These are phyloP conservation scores for Cyberlindnera mrakii DNA, from an alignment of 805 yeast species.

Conservation along the genomic window DNA sequence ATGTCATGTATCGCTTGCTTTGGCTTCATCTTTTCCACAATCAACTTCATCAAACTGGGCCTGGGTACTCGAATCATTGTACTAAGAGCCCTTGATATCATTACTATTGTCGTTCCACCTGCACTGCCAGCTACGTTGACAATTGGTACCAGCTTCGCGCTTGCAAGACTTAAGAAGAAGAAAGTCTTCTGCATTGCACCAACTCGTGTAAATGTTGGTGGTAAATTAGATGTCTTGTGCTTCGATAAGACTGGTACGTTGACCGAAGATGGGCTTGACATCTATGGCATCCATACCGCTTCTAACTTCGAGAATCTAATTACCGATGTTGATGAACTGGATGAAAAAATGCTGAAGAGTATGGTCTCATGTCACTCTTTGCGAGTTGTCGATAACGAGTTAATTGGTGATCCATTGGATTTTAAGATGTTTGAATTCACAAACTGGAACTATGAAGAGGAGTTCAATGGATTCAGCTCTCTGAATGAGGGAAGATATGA, in stretches of 20 bases:
- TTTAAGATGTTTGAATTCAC: constrained; percentile 90
- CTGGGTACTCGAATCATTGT: constrained; percentile 64
- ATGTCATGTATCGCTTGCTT: constrained; percentile 80
- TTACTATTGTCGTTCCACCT: constrained; percentile 97
- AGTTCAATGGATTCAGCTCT: constrained; percentile 37
- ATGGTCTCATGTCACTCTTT: constrained; percentile 78
- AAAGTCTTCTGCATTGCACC: constrained; percentile 89
- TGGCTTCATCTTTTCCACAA: constrained; percentile 81
- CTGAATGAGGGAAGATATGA: constrained; percentile 33
- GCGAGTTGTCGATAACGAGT: constrained; percentile 66
- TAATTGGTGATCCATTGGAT: constrained; percentile 93
- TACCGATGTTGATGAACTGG: constrained; percentile 18
- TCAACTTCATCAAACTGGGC: constrained; percentile 75
- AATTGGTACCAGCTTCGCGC: constrained; percentile 92
- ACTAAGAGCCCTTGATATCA: constrained; percentile 84
- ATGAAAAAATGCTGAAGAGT: constrained; percentile 30
- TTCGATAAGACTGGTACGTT: constrained; percentile 97
- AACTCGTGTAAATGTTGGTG: constrained; percentile 91
- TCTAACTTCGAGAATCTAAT: constrained; percentile 25
- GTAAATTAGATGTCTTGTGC: constrained; percentile 82
- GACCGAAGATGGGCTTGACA: constrained; percentile 94
- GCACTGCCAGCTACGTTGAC: constrained; percentile 97
- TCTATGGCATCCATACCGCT: constrained; percentile 55
- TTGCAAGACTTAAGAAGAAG: constrained; percentile 62
- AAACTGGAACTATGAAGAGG: constrained; percentile 70